Conservation (phyloP, 2,329 filamentous ascomycete species). For the Trichoderma hamatum region DNA sequence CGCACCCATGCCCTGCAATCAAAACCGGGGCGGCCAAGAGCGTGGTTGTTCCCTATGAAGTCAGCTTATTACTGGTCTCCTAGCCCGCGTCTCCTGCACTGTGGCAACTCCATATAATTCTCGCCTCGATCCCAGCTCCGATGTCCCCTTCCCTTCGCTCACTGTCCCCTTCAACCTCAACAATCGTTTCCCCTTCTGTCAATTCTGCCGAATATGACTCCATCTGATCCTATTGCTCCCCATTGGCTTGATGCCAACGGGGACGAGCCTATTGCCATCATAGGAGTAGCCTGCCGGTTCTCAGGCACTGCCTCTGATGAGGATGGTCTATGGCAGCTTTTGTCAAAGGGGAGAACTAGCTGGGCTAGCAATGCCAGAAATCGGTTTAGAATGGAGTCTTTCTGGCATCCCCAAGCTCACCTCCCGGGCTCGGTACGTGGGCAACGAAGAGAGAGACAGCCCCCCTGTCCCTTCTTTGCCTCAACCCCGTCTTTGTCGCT, state of each 20-base stretch:
- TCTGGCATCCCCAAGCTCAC: constrained; percentile 26
- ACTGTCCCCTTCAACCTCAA: neutral
- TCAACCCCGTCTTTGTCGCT: neutral
- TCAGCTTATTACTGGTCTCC: constrained; percentile 14
- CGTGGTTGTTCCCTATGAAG: constrained; percentile 18
- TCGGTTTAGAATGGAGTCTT: constrained; percentile 27
- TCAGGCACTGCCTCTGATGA: constrained; percentile 41
- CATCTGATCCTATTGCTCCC: neutral
- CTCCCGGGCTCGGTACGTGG: constrained; percentile 25
- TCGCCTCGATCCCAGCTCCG: constrained; percentile 7
- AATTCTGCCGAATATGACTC: constrained; percentile 10
- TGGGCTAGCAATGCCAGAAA: constrained; percentile 25
- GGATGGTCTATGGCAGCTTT: constrained; percentile 43
- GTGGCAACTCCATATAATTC: constrained; percentile 23
- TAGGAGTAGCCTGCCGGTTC: constrained; percentile 47
- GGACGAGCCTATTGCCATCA: constrained; percentile 46
- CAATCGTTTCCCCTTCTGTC: neutral
- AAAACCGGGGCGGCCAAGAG: constrained; percentile 20
- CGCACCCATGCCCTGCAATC: constrained; percentile 5
- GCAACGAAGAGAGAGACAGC: neutral
- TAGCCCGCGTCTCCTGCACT: neutral
- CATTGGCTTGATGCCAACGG: constrained; percentile 23
- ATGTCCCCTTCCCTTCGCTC: neutral
- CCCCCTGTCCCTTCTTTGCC: neutral
- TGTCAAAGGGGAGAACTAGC: constrained; percentile 33